These are phyloP conservation scores for Collybiopsis luxurians DNA, from an alignment of 768 basidiomycete genomes.

Conservation along the genomic window DNA sequence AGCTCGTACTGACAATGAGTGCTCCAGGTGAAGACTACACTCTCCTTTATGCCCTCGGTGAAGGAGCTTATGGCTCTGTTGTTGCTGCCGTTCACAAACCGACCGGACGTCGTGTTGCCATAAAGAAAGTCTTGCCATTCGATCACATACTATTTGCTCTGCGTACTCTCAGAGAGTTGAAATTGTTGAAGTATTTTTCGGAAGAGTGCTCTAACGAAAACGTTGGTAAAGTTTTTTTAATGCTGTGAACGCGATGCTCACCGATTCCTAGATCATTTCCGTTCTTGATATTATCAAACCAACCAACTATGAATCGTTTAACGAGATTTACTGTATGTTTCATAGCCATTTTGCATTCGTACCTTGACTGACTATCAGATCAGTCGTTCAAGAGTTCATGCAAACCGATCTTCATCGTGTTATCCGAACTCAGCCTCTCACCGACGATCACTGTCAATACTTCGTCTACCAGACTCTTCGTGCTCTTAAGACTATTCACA, in stretches of 20 bases:
- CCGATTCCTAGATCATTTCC: slow-evolving; percentile 74
- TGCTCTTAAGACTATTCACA: slow-evolving; percentile 87
- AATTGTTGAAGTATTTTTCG: slow-evolving; percentile 83
- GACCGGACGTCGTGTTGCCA: slow-evolving; percentile 81
- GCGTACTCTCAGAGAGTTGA: slow-evolving; percentile 87
- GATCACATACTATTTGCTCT: slow-evolving; percentile 92
- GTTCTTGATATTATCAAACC: slow-evolving; percentile 92
- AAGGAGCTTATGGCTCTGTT: slow-evolving; percentile 90
- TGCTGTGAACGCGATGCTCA: background rate
- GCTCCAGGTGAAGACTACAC: slow-evolving; percentile 66
- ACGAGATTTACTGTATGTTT: slow-evolving; percentile 77
- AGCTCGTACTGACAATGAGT: slow-evolving; percentile 6
- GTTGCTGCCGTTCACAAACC: slow-evolving; percentile 85
- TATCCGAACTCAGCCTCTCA: slow-evolving; percentile 81
- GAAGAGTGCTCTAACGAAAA: slow-evolving; percentile 81
- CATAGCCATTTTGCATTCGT: background rate
- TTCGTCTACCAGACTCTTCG: slow-evolving; percentile 84
- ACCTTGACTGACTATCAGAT: slow-evolving; percentile 2
- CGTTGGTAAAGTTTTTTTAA: slow-evolving; percentile 32
- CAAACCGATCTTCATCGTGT: slow-evolving; percentile 91
- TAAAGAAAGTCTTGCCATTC: slow-evolving; percentile 94
- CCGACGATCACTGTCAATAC: slow-evolving; percentile 89
- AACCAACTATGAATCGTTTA: slow-evolving; percentile 69
- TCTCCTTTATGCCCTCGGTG: slow-evolving; percentile 71
- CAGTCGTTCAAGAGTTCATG: slow-evolving; percentile 86